Base-by-base conservation (phyloP, 1,139 yeast genomes). In the Yamadazyma taylorii region DNA sequence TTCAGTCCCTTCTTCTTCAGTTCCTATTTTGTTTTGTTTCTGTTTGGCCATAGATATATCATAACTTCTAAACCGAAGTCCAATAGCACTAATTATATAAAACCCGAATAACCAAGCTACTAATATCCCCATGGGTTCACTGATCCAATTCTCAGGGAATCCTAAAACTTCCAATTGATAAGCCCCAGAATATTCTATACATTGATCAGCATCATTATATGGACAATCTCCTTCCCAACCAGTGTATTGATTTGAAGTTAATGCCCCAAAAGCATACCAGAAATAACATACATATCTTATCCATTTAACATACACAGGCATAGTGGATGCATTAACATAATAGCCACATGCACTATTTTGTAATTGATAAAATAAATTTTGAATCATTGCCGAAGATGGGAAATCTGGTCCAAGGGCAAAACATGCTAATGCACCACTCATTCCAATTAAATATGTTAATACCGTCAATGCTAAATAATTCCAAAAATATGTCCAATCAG, bases 231-330 rank as follows among this genome's bases (percentile, higher is more conserved):
- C 88, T 40, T 53, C 45, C 64, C 73, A 82, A 33, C 69, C 74
- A 1, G 82, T 65, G 53, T 77, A 86, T 48, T 85, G 85, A 52
- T 82, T 84, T 0, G 88, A 73, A 14, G 73, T 50, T 39, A 82
- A 56, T 0, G 85, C 82, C 1, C 94, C 94, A 59, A 83, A 84
- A 0, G 80, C 81, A 51, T 84, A 86, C 85, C 92, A 87, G 40
- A 84, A 75, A 51, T 79, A 83, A 0, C 90, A 81, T 36, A 81
- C 60, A 56, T 85, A 87, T 52, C 82, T 85, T 5, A 81, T 71
- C 96, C 96, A 87, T 26, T 90, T 70, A 4, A 87, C 95, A 52
- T 87, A 87, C 3, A 85, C 95, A 0, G 95, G 95, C 81, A 86
- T 75, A 2, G 80, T 72, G 13, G 71, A 66, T 0, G 90, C 79